These are phyloP conservation scores for Bipolaris sorokiniana DNA, from an alignment of 2,329 filamentous ascomycete species.

Conservation along the genomic window DNA sequence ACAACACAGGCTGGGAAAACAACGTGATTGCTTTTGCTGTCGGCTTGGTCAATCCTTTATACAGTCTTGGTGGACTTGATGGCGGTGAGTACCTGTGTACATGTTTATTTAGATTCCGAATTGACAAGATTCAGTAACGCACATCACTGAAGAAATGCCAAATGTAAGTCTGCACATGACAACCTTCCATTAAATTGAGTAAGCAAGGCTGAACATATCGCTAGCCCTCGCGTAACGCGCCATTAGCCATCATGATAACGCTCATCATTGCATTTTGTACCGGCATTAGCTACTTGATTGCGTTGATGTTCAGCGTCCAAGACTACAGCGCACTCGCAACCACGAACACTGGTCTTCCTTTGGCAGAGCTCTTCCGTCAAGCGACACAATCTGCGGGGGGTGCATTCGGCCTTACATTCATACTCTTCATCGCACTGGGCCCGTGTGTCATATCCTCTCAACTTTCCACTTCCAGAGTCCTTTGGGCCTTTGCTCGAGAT, in stretches of 20 bases:
- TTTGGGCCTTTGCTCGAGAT: slow-evolving; percentile 57
- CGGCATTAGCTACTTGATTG: slow-evolving; percentile 57
- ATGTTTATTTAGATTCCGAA: background rate
- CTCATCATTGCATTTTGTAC: slow-evolving; percentile 59
- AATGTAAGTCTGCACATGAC: background rate
- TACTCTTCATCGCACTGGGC: slow-evolving; percentile 54
- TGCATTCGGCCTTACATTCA: slow-evolving; percentile 52
- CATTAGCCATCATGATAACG: slow-evolving; percentile 51
- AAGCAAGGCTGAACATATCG: background rate
- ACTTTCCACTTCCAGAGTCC: slow-evolving; percentile 43
- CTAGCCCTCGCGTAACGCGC: slow-evolving; percentile 46
- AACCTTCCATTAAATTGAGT: no score
- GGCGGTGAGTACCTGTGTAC: background rate
- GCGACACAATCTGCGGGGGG: slow-evolving; percentile 52
- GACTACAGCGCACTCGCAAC: slow-evolving; percentile 43
- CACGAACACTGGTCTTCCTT: slow-evolving; percentile 52
- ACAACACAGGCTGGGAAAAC: slow-evolving; percentile 20
- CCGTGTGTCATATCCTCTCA: slow-evolving; percentile 51
- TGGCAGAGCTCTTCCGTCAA: slow-evolving; percentile 56
- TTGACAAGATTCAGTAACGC: background rate
- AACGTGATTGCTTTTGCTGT: slow-evolving; percentile 12
- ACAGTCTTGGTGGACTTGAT: slow-evolving; percentile 5
- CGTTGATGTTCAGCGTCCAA: slow-evolving; percentile 54
- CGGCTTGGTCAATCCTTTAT: slow-evolving; percentile 14
- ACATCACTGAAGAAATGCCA: slow-evolving; percentile 3